A percentile compares a stretch with the other conserved stretches of the same genome.
Evolutionary conservation across 2,329 filamentous ascomycete genomes (phyloP).

Genomic region (Drechmeria coniospora): DNA sequence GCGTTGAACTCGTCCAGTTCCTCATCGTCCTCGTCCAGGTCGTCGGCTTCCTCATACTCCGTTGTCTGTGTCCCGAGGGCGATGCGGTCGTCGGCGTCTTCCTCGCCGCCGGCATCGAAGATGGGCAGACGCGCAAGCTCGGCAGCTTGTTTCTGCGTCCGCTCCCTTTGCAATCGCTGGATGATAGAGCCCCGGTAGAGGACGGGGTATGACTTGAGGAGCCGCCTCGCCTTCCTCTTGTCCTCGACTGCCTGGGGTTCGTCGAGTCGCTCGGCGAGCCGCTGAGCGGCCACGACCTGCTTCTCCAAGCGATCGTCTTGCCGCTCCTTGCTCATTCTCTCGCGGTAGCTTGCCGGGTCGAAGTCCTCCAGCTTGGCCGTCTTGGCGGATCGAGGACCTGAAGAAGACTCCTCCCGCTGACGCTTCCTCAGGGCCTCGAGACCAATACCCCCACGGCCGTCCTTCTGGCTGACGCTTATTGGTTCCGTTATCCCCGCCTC

Average conservation of each 20-base stretch:
- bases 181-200: conserved; percentile 66
- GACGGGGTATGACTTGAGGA: conserved; percentile 55
- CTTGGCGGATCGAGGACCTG: conserved; percentile 36
- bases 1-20: conserved; percentile 71
- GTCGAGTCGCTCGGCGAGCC: conserved; percentile 64
- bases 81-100: conserved; percentile 56
- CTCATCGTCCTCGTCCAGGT: conserved; percentile 61
- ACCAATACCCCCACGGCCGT: conserved; percentile 70
- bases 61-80: conserved; percentile 46
- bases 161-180: conserved; percentile 52
- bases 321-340: conserved; percentile 53
- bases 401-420: conserved; percentile 49
- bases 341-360: conserved; percentile 57
- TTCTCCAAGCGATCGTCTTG: conserved; percentile 54
- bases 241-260: conserved; percentile 16
- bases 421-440: conserved; percentile 72
- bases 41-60: conserved; percentile 45
- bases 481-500: conserved; percentile 43
- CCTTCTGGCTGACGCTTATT: conserved; percentile 60
- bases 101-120: conserved; percentile 48
- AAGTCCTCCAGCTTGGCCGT: conserved; percentile 27
- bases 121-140: conserved; percentile 42
- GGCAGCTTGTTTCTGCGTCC: conserved; percentile 50
- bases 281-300: conserved; percentile 63
- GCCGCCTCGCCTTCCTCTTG: conserved; percentile 24